Evolutionary conservation across 1,284 basidiomycete genomes (phyloP), one percentile per base, ranked within the genome.

Genomic region (Quambalaria eucalypti): DNA sequence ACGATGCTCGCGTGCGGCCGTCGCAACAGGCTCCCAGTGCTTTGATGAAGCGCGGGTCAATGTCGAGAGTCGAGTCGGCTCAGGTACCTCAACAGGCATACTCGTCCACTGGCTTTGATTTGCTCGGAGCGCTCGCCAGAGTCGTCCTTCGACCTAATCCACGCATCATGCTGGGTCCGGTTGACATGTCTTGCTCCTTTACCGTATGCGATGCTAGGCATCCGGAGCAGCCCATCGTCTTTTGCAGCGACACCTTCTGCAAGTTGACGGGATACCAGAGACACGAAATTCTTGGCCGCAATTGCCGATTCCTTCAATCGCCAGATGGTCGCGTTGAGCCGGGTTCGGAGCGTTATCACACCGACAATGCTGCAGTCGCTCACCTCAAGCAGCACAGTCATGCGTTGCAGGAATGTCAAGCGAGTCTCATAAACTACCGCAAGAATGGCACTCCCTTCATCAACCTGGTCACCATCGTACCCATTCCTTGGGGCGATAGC

Each of bases 161-260:
- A 0, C 83, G 81, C 57, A 83, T 95, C 48, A 77, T 81, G 5
- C 82, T 96, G 19, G 92, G 92, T 8, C 89, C 92, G 0, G 88
- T 97, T 33, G 92, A 97, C 76, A 79, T 91, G 56, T 87, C 87
- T 2, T 91, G 88, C 72, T 84, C 87, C 8, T 96, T 97, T 75
- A 81, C 87, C 61, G 87, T 97, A 50, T 85, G 86, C 53, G 91
- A 96, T 73, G 82, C 85, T 19, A 82, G 87, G 12, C 79, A 86
- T 49, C 83, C 83, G 64, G 90, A 96, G 69, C 80, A 80, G 48
- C 90, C 91, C 1, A 85, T 96, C 69, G 84, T 95, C 9, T 95
- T 92, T 66, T 88, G 87, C 56, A 87, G 85, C 10, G 88, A 87
- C 25, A 81, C 79, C 0, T 95, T 95, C 73, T 84, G 81, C 69